phyloP scores from a whole-genome alignment of 1,284 basidiomycete species.

The Chiua sp. region DNA sequence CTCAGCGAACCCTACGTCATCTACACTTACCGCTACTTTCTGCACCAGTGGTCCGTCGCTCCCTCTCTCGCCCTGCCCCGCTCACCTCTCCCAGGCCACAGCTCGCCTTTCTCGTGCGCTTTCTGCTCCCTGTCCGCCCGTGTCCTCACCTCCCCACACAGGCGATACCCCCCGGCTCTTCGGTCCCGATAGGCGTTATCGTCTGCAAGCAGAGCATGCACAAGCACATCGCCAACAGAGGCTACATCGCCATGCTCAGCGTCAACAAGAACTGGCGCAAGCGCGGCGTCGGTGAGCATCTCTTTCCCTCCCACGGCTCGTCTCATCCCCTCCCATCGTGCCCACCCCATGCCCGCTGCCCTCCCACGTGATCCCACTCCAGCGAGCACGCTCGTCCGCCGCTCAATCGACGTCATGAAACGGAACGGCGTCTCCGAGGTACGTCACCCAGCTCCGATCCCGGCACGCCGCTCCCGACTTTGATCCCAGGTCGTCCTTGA shows the following conservation, averaged over 20 bases:
- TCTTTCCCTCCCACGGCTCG: background rate
- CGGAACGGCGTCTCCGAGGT: slow-evolving; percentile 85
- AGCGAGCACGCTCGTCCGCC: slow-evolving; percentile 43
- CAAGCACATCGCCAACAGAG: slow-evolving; percentile 77
- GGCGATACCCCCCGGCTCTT: slow-evolving; percentile 51
- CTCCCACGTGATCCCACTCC: slow-evolving; percentile 1
- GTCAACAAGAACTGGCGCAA: slow-evolving; percentile 83
- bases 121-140: too few species aligned
- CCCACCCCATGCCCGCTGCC: slow-evolving; percentile 4
- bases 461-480: background rate
- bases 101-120: slow-evolving; percentile 86
- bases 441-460: slow-evolving; percentile 15
- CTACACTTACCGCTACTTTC: slow-evolving; percentile 95
- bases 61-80: background rate
- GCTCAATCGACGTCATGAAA: slow-evolving; percentile 85
- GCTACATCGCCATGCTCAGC: slow-evolving; percentile 98
- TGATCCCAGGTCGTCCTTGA: slow-evolving; percentile 85
- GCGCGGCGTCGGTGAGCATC: slow-evolving; percentile 82
- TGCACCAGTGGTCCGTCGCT: slow-evolving; percentile 84
- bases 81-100: slow-evolving; percentile 74
- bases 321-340: too few species aligned
- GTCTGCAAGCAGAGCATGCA: slow-evolving; percentile 96
- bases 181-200: slow-evolving; percentile 85
- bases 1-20: slow-evolving; percentile 96
- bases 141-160: too few species aligned